Base-by-base conservation (phyloP, 2,329 filamentous ascomycete species). In the Penicillium sp. region DNA sequence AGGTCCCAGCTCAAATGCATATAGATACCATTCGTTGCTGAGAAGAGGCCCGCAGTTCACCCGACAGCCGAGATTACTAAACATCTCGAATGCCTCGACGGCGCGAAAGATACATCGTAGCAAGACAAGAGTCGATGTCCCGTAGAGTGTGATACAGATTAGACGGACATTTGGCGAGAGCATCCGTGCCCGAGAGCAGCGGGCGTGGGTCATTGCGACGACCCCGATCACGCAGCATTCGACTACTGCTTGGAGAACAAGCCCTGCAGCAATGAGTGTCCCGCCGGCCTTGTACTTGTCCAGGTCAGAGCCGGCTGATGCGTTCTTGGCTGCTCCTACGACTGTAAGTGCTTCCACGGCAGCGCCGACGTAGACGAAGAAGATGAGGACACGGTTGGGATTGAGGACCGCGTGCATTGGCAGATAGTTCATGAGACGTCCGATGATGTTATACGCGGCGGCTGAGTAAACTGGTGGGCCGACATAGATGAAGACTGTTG, bases 391-490 rank as follows among this genome's bases (percentile, higher is more conserved):
- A 1, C 70, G 69, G 44, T 64, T 60, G 17, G 73, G 73, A 44
- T 74, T 67, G 8, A 75, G 58, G 2, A 72, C 65, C n/a, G 73
- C 65, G 46, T 74, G 69, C 69, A 72, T 72, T 3, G 73, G 73
- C 7, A 74, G 60, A 53, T 75, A 75, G 57, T 69, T 64, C 69
- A 74, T 68, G 10, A 75, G 57, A 26, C 72, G 65, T 7, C 70
- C 73, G 33, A 75, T 62, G 25, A 74, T 59, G 50, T 70, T 72
- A 56, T 75, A 75, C 36, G 71, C 72, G 4, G 71, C 64, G 17
- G 72, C 73, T 0, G 73, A 68, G 58, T 73, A 75, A 31, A 75
- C 64, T 2, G 73, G 73, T 9, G 72, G 73, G 5, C 69, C 73
- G 8, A 60, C 58, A 35, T 69, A 67, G 50, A 75, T 67, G 51